A percentile compares a stretch with the other conserved stretches of the same genome.
Conservation (phyloP, 306 rosid species). For the Acacia confusa region DNA sequence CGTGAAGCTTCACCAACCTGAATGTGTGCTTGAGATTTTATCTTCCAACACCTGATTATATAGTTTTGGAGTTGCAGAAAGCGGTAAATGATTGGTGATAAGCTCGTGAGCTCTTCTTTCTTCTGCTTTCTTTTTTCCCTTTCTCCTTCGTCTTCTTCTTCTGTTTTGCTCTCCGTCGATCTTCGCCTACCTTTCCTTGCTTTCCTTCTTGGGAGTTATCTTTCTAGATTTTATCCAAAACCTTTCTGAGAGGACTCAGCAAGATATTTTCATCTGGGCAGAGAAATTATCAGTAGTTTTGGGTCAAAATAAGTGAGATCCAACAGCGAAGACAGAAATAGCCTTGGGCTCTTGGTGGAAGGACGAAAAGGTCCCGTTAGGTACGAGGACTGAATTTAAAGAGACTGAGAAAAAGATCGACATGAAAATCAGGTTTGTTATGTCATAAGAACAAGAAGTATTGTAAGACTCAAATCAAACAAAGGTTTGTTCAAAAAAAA, state of each 20-base stretch:
- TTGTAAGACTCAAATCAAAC: no score
- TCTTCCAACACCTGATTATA: neutral
- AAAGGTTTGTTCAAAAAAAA: no score
- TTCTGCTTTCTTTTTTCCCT: neutral
- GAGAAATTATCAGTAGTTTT: neutral
- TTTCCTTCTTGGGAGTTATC: slow-evolving; percentile 17
- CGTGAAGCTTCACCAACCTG: slow-evolving; percentile 78
- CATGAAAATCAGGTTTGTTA: no score
- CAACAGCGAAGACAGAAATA: neutral
- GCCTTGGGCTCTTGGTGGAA: neutral
- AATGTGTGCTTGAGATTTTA: slow-evolving; percentile 8
- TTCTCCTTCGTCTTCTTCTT: neutral
- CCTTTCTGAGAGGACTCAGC: neutral
- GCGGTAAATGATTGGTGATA: slow-evolving; percentile 27
- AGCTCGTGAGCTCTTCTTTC: slow-evolving; percentile 50
- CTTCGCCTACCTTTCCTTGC: neutral
- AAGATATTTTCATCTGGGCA: slow-evolving; percentile 12
- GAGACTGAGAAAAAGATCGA: neutral
- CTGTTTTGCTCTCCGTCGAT: neutral
- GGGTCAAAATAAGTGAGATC: neutral
- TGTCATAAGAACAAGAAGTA: no score
- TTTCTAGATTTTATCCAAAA: slow-evolving; percentile 39
- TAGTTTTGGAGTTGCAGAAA: slow-evolving; percentile 37
- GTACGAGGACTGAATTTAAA: neutral
- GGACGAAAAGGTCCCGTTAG: neutral